Base-by-base conservation (phyloP, 106 monocot genomes). In the Apostasia shenzhenica region DNA sequence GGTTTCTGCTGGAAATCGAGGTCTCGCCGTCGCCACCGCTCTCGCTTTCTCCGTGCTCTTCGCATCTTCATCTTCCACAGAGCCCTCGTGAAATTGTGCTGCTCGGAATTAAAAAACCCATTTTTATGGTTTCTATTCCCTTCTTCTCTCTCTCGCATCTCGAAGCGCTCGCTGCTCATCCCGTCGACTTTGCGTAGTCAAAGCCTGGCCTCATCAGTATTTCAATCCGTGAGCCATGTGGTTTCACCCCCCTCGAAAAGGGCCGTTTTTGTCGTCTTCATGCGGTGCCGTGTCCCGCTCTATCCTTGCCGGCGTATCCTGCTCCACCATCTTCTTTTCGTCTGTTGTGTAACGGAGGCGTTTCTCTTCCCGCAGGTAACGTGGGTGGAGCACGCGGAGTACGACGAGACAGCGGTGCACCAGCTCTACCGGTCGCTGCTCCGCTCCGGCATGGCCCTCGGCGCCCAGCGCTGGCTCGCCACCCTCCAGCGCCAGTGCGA, bases 371-470 rank as follows among this genome's bases (percentile, higher is more conserved):
- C 1, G 61, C 77, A 88, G 88, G 88, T 88, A 42, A 88, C 83
- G 45, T 88, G 87, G 83, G 87, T 88, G 68, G 87, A 88, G 59
- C 87, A 88, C 46, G 75, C 81, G 0, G 87, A 88, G 75, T 88
- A 83, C 55, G 78, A 88, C n/a, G 87, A 88, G 69, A 12, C 68
- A 3, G 57, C 14, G 14, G 83, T 83, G 61, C 87, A 88, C 67
- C 72, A 69, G 48, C 75, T 88, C 38, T 88, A 81, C 81, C 74
- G 78, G 3, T 72, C 80, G 46, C 67, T 88, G 67, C 72, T 83
- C 40, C 72, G 81, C 10, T 83, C 83, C 38, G 87, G 87, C 0
- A 66, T 78, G 71, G 83, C 63, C 7, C 63, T 88, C 13, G 87
- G 87, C 8, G 83, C 87, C 4, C 75, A 67, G 37, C 67, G 83